A percentile compares a stretch with the other conserved stretches of the same genome.
These are phyloP conservation scores for Pichia eremophila DNA, from an alignment of 805 yeast genomes.

Conservation along the genomic window DNA sequence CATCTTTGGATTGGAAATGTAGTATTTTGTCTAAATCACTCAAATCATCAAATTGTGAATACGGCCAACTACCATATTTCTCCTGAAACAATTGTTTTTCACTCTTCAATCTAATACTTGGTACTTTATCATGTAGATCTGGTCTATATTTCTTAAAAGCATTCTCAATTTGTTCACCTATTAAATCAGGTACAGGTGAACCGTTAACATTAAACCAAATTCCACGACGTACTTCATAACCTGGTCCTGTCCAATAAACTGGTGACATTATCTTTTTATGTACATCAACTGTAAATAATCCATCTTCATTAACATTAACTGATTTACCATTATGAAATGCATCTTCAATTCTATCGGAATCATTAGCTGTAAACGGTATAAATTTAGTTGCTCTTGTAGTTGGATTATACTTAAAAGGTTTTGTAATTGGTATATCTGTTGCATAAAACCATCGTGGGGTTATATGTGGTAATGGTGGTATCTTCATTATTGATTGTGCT, in stretches of 20 bases:
- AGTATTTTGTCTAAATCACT: slow-evolving; percentile 20
- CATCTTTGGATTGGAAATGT: slow-evolving; percentile 18
- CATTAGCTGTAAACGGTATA: slow-evolving; percentile 55
- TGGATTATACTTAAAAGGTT: slow-evolving; percentile 52
- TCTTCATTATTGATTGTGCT: background rate
- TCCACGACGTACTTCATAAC: slow-evolving; percentile 75
- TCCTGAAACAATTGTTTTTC: slow-evolving; percentile 22
- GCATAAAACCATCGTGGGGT: slow-evolving; percentile 67
- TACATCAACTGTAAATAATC: slow-evolving; percentile 64
- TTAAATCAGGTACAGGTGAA: slow-evolving; percentile 34
- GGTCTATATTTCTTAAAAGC: slow-evolving; percentile 33
- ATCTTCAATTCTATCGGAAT: slow-evolving; percentile 52
- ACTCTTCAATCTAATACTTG: slow-evolving; percentile 12
- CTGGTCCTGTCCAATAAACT: slow-evolving; percentile 83
- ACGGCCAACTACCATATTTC: slow-evolving; percentile 19
- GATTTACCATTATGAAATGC: slow-evolving; percentile 26
- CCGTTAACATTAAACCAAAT: slow-evolving; percentile 73
- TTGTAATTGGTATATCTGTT: slow-evolving; percentile 61
- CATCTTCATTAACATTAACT: slow-evolving; percentile 71
- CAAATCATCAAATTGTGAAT: slow-evolving; percentile 16
- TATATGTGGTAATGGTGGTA: background rate
- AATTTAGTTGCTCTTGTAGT: slow-evolving; percentile 47
- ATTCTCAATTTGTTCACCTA: slow-evolving; percentile 49
- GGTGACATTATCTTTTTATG: slow-evolving; percentile 47
- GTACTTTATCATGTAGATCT: background rate